These are phyloP conservation scores for Craspedostauros australis DNA, from an alignment of 108 stramenopile species.

Conservation along the genomic window DNA sequence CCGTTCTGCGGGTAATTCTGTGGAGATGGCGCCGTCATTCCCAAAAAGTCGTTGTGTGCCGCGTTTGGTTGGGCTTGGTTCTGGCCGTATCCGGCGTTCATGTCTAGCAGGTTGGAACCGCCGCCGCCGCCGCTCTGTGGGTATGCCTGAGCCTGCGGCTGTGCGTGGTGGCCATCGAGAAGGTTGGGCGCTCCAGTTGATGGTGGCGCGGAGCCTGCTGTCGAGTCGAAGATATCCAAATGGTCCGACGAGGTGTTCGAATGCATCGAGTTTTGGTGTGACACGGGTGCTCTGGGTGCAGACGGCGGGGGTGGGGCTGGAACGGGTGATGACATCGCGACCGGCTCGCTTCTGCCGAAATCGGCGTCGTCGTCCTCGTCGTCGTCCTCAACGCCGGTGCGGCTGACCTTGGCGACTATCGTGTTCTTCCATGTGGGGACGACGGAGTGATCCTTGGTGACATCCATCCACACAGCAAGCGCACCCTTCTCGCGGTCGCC, in stretches of 20 bases:
- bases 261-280: conserved; percentile 2
- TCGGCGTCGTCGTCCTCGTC: conserved; percentile 66
- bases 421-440: conserved; percentile 69
- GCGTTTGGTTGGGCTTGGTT: neutral
- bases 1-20: too few relatives aligned
- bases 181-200: conserved; percentile 7
- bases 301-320: conserved; percentile 6
- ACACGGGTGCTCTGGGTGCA: conserved; percentile 10
- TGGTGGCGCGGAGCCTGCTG: conserved; percentile 17
- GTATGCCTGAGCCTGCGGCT: neutral
- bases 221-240: conserved; percentile 22
- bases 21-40: conserved; percentile 62
- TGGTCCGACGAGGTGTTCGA: conserved; percentile 9
- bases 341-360: neutral
- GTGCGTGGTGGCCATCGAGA: neutral
- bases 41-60: conserved; percentile 69
- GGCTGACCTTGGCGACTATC: conserved; percentile 76
- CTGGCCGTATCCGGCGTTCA: neutral
- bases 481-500: conserved; percentile 73
- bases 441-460: conserved; percentile 59
- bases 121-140: conserved; percentile 1
- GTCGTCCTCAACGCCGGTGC: conserved; percentile 60
- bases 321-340: conserved; percentile 5
- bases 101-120: neutral
- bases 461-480: conserved; percentile 88